Conservation (phyloP, 345 rosid species). For the Gossypium longicalyx region DNA sequence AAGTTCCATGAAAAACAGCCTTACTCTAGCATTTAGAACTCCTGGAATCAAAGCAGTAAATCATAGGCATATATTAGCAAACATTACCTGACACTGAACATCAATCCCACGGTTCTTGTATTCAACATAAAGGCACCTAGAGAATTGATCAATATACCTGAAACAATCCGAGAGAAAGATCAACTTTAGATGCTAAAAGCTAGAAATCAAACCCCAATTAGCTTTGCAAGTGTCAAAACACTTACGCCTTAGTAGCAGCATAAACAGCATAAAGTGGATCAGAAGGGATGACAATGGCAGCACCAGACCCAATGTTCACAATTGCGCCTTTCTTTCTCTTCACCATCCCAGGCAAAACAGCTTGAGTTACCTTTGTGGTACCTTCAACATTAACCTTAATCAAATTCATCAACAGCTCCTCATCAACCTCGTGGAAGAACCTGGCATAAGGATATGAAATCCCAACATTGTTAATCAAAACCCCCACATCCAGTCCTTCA, state of each 20-base stretch:
- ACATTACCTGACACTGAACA: not conserved
- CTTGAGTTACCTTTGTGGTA: not conserved
- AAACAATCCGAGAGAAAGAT: slow-evolving; percentile 4
- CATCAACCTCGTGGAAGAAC: slow-evolving; percentile 7
- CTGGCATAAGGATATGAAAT: not conserved
- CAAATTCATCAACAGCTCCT: not conserved
- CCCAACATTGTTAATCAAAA: not conserved
- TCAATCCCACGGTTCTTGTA: slow-evolving; percentile 15
- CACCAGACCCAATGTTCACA: slow-evolving; percentile 75
- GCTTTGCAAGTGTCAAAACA: not conserved
- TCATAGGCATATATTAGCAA: not conserved
- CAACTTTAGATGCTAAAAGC: not conserved
- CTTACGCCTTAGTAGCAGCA: slow-evolving; percentile 90
- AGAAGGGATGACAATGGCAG: slow-evolving; percentile 80
- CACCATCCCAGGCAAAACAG: not conserved
- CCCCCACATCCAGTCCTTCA: slow-evolving; percentile 1
- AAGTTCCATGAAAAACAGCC: no score
- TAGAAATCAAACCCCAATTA: not conserved
- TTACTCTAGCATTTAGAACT: no score
- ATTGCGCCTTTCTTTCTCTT: slow-evolving; percentile 2
- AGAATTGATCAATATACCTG: slow-evolving; percentile 90
- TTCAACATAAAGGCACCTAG: slow-evolving; percentile 87
- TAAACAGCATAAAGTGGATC: slow-evolving; percentile 94
- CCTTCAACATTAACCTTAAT: slow-evolving; percentile 5
- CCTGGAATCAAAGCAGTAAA: not conserved